Base-by-base conservation (phyloP, 106 monocot genomes). In the Xerophyta viscosa region DNA sequence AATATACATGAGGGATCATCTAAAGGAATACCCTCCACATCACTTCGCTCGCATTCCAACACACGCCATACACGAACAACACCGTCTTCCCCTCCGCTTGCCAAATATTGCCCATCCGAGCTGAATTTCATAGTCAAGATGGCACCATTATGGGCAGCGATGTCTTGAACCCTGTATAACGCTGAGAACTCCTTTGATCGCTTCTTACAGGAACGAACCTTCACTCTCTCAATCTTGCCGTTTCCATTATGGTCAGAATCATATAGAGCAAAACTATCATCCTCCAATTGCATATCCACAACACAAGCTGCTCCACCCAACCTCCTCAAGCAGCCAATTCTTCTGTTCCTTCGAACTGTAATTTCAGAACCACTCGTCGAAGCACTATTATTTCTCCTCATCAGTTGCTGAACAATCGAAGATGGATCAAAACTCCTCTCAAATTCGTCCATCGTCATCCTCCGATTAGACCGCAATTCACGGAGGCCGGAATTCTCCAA, bases 11-110 rank as follows among this genome's bases (percentile, higher is more conserved):
- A 73, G 48, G 67, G 77, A 69, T 87, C 87, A 41, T 80, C 62
- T 27, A 58, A 58, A 24, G 70, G 62, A 58, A 88, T 67, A 42
- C 65, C 69, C 44, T 23, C 33, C 20, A 58, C 58, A 27, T 37
- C 59, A 20, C 37, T 57, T 39, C 64, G 54, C 48, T 55, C 62
- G 18, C 52, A 60, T 39, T 68, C 67, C 43, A 30, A 46, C 13
- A 91, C 72, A 51, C 20, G 46, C 91, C 91, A 91, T 8, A 91
- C 75, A 56, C 78, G 56, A 33, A 91, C 80, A 50, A 86, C 50
- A 27, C 82, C 75, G 64, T 91, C 91, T 73, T 86, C 82, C 13
- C 91, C 91, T 8, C 81, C 91, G 27, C 42, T 91, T 1, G 91
- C 91, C 28, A 91, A 54, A 60, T 70, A 82, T 26, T 63, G 49